Evolutionary conservation across 768 basidiomycete genomes (phyloP).

Genomic region (Boletellus ananas): DNA sequence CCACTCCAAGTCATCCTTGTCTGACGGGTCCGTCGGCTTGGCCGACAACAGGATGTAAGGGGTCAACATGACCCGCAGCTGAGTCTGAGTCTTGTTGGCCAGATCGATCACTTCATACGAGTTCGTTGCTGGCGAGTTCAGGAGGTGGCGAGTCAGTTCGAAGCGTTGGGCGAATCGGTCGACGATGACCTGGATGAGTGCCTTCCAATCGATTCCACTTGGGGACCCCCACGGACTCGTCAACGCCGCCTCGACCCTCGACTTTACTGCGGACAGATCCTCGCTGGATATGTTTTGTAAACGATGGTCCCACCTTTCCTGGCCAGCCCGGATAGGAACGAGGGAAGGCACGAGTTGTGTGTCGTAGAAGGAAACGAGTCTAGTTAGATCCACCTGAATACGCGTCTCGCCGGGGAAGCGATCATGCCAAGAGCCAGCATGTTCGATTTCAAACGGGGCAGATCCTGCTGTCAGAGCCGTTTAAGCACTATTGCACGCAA

Average conservation of each 20-base stretch:
- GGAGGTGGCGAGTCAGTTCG: not conserved
- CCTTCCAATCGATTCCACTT: slow-evolving; percentile 34
- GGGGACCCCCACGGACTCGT: not conserved
- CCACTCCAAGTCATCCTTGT: not conserved
- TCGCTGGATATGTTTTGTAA: slow-evolving; percentile 9
- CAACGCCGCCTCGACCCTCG: slow-evolving; percentile 1
- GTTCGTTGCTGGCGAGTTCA: not conserved
- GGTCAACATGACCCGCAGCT: not conserved
- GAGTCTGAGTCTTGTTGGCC: not conserved
- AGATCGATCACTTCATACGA: not conserved
- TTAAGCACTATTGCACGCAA: not conserved
- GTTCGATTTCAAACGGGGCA: slow-evolving; percentile 8
- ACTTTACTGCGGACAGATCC: slow-evolving; percentile 2
- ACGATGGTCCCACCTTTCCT: slow-evolving; percentile 16
- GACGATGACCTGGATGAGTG: slow-evolving; percentile 9
- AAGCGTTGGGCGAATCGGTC: not conserved
- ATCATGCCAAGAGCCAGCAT: slow-evolving; percentile 19
- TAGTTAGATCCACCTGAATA: slow-evolving; percentile 8
- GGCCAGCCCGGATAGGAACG: slow-evolving; percentile 2
- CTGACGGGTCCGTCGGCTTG: not conserved
- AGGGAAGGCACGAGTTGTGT: slow-evolving; percentile 11
- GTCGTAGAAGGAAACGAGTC: slow-evolving; percentile 8
- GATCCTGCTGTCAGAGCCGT: not conserved
- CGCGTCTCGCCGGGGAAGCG: slow-evolving; percentile 22
- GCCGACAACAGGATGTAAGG: not conserved